Percentiles rank a stretch among this genome's conserved stretches.
Conservation (phyloP, 2,329 filamentous ascomycete genomes). For the Fusarium sacchari region DNA sequence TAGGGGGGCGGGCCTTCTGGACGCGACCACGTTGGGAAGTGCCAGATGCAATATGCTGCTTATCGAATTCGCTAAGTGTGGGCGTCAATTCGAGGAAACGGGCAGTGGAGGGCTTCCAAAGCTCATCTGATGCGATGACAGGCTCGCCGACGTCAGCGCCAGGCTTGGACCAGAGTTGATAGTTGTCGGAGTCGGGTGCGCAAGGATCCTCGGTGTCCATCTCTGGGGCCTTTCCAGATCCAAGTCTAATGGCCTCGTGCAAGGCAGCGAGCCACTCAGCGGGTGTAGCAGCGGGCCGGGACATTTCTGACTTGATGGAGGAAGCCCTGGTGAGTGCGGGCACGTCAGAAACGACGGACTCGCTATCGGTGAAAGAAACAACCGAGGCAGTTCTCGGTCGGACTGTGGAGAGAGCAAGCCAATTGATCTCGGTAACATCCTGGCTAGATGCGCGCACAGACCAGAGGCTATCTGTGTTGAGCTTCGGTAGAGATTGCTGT, state of each 20-base stretch:
- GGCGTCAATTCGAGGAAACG: constrained; percentile 37
- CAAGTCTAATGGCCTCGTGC: constrained; percentile 34
- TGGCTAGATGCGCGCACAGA: constrained; percentile 37
- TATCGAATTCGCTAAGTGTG: constrained; percentile 31
- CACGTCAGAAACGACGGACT: constrained; percentile 16
- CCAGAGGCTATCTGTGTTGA: constrained; percentile 52
- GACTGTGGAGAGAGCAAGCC: constrained; percentile 38
- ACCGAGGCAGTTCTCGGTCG: constrained; percentile 34
- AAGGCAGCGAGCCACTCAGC: constrained; percentile 55
- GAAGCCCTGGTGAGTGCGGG: constrained; percentile 34
- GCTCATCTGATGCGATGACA: constrained; percentile 19
- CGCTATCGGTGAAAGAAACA: constrained; percentile 28
- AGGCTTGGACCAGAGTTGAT: constrained; percentile 43
- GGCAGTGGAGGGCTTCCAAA: constrained; percentile 38
- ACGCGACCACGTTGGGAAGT: constrained; percentile 37
- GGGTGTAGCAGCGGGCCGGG: constrained; percentile 39
- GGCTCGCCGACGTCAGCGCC: constrained; percentile 5
- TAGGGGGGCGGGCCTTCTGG: constrained; percentile 32
- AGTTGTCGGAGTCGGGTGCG: constrained; percentile 20
- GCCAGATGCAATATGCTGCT: constrained; percentile 30
- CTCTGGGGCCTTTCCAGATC: constrained; percentile 22
- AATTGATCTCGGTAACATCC: constrained; percentile 29
- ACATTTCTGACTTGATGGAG: constrained; percentile 35
- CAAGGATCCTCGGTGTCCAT: constrained; percentile 16
- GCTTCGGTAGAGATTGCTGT: constrained; percentile 42